Evolutionary conservation across 2,329 filamentous ascomycete species (phyloP), one percentile per base, ranked within the genome.

Genomic region (Grosmannia penicillata): DNA sequence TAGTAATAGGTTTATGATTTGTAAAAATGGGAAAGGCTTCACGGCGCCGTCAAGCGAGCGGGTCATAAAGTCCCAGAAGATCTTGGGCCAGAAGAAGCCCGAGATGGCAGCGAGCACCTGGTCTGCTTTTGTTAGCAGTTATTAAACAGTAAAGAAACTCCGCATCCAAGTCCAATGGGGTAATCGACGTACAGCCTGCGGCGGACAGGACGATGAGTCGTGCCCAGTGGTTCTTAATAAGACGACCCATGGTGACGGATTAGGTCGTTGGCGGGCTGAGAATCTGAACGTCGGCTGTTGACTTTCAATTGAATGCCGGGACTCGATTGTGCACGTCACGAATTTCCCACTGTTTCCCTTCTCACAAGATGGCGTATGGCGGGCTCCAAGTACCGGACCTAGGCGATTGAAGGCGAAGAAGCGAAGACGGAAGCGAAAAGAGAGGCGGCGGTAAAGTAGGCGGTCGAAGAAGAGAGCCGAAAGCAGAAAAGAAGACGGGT

Each of bases 151-250:
- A n/a, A n/a, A n/a, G n/a, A n/a, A n/a, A n/a, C n/a, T n/a, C n/a
- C n/a, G n/a, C n/a, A n/a, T n/a, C n/a, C n/a, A n/a, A n/a, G n/a
- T n/a, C n/a, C n/a, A n/a, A n/a, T n/a, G 7, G n/a, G 4, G 23
- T 13, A 23, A 3, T 24, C 4, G 13, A 63, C 66, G 44, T 75
- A 86, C 82, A 87, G 41, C 66, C 59, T 48, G 84, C 80, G 27
- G 91, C 85, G 22, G 83, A 84, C 56, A 98, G 67, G 60, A 93
- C 72, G 55, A 98, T 91, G 53, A 98, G 78, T 44, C 91, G 81
- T 50, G 86, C 91, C 85, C 85, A 94, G 68, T 98, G 91, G 67
- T 96, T 96, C 72, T 98, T 98, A 67, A 98, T 96, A 56, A 98
- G 78, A 63, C 81, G 91, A 60, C 91, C 91, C 91, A 98, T 98